Conservation (phyloP, 2,329 filamentous ascomycete species). For the Sclerotinia minor region DNA sequence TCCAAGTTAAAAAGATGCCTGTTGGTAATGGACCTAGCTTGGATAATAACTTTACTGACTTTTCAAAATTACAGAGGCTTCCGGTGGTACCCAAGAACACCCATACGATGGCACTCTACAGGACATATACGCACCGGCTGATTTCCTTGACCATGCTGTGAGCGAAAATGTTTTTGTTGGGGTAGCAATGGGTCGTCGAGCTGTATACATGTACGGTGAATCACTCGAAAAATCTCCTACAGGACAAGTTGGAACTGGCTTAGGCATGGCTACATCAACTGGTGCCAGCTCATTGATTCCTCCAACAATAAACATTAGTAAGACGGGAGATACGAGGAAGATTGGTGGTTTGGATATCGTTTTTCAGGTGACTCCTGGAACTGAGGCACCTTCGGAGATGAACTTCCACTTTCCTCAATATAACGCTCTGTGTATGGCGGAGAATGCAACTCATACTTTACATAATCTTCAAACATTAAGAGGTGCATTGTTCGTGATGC, state of each 20-base stretch:
- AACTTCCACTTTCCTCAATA: slow-evolving; percentile 46
- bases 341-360: slow-evolving; percentile 44
- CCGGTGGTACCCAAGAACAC: neutral
- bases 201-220: slow-evolving; percentile 46
- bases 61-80: neutral
- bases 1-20: neutral
- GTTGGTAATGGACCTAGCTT: neutral
- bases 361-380: slow-evolving; percentile 47
- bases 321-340: slow-evolving; percentile 41
- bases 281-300: slow-evolving; percentile 43
- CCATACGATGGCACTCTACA: neutral
- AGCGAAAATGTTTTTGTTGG: slow-evolving; percentile 46
- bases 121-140: slow-evolving; percentile 37
- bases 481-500: slow-evolving; percentile 47
- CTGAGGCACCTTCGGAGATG: slow-evolving; percentile 48
- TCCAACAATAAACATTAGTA: slow-evolving; percentile 41
- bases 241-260: slow-evolving; percentile 46
- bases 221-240: slow-evolving; percentile 37
- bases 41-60: neutral
- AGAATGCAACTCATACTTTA: slow-evolving; percentile 45
- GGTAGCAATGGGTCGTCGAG: slow-evolving; percentile 44
- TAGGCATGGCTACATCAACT: slow-evolving; percentile 39
- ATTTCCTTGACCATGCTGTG: slow-evolving; percentile 45
- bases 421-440: slow-evolving; percentile 44
- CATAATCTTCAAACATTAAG: slow-evolving; percentile 48